Evolutionary conservation across 805 yeast genomes (phyloP), one percentile per base, ranked within the genome.

Genomic region (Nakazawaea wickerhamii): DNA sequence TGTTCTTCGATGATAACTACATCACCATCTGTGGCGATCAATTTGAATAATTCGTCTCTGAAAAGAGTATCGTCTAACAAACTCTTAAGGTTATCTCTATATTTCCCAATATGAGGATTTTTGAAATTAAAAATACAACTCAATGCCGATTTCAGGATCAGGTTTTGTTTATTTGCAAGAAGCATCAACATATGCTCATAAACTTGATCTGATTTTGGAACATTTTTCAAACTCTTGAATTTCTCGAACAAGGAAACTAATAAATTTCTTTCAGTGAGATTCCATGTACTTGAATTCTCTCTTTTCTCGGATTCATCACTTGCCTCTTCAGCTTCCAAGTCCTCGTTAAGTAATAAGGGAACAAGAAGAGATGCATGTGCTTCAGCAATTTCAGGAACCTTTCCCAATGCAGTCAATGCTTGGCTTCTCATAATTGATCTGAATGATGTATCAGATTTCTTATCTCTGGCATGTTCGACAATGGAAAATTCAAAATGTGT

Each of bases 51-150:
- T 60, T 90, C 97, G 61, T 93, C 99, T 45, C 88, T 77, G 65
- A 88, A 90, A 14, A 82, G 65, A 2, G 85, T 75, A 47, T 88
- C 95, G 58, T 91, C 96, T 14, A 91, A 65, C 45, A 93, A 61
- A 48, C 83, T 89, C 36, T 64, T 72, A 52, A 93, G 64, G 50
- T 82, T 81, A 47, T 84, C 95, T 44, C 72, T 69, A 55, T 88
- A 91, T 55, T 81, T 84, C 41, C 71, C 72, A 26, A 87, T 61
- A 3, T 67, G 67, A 1, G 74, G 70, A 37, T 73, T 68, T 49
- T 80, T 79, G 68, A 75, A 84, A 30, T 84, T 77, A 28, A 88
- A 60, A 4, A 93, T 54, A 31, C 84, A 81, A 36, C 76, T 73
- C 36, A 93, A 66, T 0, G 96, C 93, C 25, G 78, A 59, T 48